These are phyloP conservation scores for Schizophyllum amplum DNA, from an alignment of 1,284 basidiomycete genomes.

Conservation along the genomic window DNA sequence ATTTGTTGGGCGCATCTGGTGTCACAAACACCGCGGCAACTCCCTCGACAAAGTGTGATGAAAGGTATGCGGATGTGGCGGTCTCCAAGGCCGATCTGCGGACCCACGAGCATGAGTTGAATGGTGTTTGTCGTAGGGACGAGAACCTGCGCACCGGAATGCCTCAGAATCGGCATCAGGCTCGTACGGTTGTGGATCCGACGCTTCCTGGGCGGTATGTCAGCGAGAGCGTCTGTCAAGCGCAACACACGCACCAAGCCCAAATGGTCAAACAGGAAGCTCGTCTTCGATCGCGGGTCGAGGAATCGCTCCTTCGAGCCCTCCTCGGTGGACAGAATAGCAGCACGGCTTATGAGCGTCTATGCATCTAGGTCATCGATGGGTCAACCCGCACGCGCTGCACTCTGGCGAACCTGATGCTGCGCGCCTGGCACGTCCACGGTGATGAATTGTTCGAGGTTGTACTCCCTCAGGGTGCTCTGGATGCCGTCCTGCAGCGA, in stretches of 20 bases:
- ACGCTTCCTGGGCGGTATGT: constrained; percentile 52
- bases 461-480: constrained; percentile 76
- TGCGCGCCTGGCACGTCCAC: constrained; percentile 71
- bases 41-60: constrained; percentile 73
- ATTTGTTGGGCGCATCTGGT: constrained; percentile 36
- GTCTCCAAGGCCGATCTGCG: constrained; percentile 46
- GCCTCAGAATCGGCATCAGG: constrained; percentile 60
- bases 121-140: constrained; percentile 1
- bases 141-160: constrained; percentile 49
- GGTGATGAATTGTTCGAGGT: constrained; percentile 76
- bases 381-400: neutral
- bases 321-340: constrained; percentile 32
- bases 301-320: constrained; percentile 62
- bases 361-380: constrained; percentile 21
- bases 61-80: constrained; percentile 60
- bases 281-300: constrained; percentile 71
- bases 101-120: constrained; percentile 3
- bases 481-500: constrained; percentile 69
- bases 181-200: constrained; percentile 58
- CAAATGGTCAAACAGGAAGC: constrained; percentile 78
- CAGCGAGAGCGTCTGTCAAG: constrained; percentile 6
- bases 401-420: constrained; percentile 50
- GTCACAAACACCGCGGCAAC: constrained; percentile 63
- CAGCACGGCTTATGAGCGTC: constrained; percentile 72
- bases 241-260: constrained; percentile 47